Percentiles rank a stretch among this genome's conserved stretches.
Evolutionary conservation across 495 filamentous ascomycete species (phyloP).

Genomic region (Durotheca rogersii): DNA sequence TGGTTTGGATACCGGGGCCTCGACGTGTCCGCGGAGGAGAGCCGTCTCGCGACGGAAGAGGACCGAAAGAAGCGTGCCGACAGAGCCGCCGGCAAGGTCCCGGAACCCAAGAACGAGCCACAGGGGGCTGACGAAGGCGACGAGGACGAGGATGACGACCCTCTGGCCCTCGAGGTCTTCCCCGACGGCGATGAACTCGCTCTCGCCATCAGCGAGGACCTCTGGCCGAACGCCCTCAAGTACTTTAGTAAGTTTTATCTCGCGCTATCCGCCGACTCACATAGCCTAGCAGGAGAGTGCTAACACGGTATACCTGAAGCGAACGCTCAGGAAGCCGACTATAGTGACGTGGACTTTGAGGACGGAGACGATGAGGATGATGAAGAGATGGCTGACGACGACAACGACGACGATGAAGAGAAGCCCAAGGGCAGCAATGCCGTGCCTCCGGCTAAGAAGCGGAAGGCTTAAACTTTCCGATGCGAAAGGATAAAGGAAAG

Average conservation of each 20-base stretch:
- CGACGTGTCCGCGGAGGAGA: conserved; percentile 69
- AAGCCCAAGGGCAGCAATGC: conserved; percentile 49
- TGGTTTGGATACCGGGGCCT: conserved; percentile 78
- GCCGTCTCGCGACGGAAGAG: conserved; percentile 55
- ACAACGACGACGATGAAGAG: conserved; percentile 29
- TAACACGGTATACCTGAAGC: conserved; percentile 46
- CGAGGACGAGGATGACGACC: conserved; percentile 54
- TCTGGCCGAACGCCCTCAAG: conserved; percentile 84
- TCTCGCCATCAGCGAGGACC: conserved; percentile 75
- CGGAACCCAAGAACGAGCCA: conserved; percentile 50
- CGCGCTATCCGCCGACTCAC: no score
- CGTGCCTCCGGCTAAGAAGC: conserved; percentile 35
- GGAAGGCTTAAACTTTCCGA: conserved; percentile 23
- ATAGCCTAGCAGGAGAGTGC: conserved; percentile 8
- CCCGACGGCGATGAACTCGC: conserved; percentile 78
- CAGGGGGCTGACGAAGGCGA: conserved; percentile 57
- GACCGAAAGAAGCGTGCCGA: conserved; percentile 60
- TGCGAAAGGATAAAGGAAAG: no score
- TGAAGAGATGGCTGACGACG: conserved; percentile 32
- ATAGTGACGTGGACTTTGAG: conserved; percentile 62
- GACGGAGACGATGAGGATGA: conserved; percentile 48
- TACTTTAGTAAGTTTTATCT: conserved; percentile 91
- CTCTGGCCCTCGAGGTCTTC: conserved; percentile 70
- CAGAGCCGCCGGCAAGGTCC: conserved; percentile 56
- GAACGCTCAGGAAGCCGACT: conserved; percentile 61